Percentiles rank a stretch among this genome's conserved stretches.
phyloP scores from a whole-genome alignment of 2,329 filamentous ascomycete species.

The Penicillium hordei region DNA sequence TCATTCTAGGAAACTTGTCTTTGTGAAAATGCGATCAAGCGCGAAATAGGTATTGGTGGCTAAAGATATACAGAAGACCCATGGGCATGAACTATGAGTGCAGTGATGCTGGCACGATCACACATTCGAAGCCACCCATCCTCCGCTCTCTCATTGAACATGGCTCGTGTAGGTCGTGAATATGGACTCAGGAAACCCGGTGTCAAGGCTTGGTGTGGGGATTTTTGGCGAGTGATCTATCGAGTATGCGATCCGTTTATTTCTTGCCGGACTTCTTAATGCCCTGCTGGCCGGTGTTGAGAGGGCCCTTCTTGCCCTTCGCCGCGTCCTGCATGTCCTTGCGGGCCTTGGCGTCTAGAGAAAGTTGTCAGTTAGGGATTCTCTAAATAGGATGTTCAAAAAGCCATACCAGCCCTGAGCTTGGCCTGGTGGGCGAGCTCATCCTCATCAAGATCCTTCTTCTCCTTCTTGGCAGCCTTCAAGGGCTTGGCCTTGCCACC shows the following conservation, averaged over 20 bases:
- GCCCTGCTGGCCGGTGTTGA: constrained; percentile 79
- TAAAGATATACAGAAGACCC: constrained; percentile 9
- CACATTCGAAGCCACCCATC: constrained; percentile 5
- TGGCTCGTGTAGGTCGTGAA: constrained; percentile 27
- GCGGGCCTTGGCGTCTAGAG: constrained; percentile 74
- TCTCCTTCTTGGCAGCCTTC: constrained; percentile 84
- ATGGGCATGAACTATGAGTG: background rate
- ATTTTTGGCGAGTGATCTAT: background rate
- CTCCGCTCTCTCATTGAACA: constrained; percentile 19
- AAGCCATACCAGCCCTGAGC: constrained; percentile 72
- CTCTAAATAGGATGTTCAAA: background rate
- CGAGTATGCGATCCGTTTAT: constrained; percentile 49
- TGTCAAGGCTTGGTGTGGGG: background rate
- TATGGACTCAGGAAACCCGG: constrained; percentile 4
- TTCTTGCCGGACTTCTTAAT: constrained; percentile 99
- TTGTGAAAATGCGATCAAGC: constrained; percentile 8
- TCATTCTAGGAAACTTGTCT: background rate
- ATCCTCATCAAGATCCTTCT: constrained; percentile 82
- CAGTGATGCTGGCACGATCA: constrained; percentile 6
- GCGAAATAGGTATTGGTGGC: constrained; percentile 11
- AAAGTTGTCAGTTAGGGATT: background rate
- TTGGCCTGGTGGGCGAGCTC: constrained; percentile 80
- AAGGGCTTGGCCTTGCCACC: constrained; percentile 81
- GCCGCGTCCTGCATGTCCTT: constrained; percentile 81
- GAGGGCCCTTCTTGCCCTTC: constrained; percentile 75